Percentiles rank a stretch among this genome's conserved stretches.
Conservation (phyloP, 129 eudicot genomes). For the Apium graveolens region DNA sequence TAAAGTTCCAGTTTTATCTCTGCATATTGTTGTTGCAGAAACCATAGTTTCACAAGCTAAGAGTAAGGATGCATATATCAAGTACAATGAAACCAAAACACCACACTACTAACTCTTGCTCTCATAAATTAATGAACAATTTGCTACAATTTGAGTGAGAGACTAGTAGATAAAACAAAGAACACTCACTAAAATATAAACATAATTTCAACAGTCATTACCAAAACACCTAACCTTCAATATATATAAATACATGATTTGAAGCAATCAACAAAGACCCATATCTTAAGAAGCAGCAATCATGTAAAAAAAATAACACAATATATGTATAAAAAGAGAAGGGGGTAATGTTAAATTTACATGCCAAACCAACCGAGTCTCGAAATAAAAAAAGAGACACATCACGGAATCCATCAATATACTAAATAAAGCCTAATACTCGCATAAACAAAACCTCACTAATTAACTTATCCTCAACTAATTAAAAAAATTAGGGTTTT, state of each 20-base stretch:
- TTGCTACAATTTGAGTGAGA: not conserved
- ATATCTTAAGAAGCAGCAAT: not conserved
- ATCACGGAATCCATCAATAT: no score
- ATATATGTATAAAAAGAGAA: not conserved
- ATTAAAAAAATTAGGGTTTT: no score
- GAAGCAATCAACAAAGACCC: no score
- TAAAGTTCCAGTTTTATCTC: constrained; percentile 94
- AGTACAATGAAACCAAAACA: not conserved
- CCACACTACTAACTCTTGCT: not conserved
- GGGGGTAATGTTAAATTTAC: no score
- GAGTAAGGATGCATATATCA: not conserved
- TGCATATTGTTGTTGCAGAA: constrained; percentile 93
- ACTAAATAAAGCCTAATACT: no score
- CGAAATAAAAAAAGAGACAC: no score
- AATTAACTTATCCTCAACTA: no score
- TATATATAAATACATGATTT: no score
- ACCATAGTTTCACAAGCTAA: constrained; percentile 99
- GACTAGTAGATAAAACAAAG: not conserved
- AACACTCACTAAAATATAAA: no score
- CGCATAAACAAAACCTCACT: no score
- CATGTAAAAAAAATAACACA: not conserved
- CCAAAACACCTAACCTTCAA: no score
- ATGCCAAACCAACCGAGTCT: constrained; percentile 94
- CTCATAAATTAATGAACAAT: not conserved
- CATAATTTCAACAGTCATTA: no score